A percentile compares a stretch with the other conserved stretches of the same genome.
Conservation (phyloP, 129 eudicot species). For the Mikania micrantha region DNA sequence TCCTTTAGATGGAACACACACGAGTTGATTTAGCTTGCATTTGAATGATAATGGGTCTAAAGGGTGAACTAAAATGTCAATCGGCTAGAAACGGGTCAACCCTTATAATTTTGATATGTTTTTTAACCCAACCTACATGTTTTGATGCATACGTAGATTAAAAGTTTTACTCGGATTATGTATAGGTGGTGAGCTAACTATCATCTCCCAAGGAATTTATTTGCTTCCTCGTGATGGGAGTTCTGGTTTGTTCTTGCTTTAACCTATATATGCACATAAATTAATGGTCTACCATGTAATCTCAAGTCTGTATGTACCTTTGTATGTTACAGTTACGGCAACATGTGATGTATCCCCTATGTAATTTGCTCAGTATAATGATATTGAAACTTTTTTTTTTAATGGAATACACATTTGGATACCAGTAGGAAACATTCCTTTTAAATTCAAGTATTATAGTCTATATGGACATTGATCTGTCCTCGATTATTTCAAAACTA, state of each 20-base stretch:
- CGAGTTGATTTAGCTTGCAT: neutral
- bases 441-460: too few relatives aligned
- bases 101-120: neutral
- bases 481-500: too few relatives aligned
- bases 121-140: neutral
- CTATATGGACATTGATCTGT: too few relatives aligned
- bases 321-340: neutral
- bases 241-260: neutral
- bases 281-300: constrained; percentile 9
- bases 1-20: neutral
- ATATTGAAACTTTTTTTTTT: neutral
- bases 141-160: neutral
- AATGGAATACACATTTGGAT: neutral
- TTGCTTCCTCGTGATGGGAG: neutral
- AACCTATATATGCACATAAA: constrained; percentile 1
- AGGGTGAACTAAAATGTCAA: neutral
- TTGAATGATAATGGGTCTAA: neutral
- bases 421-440: neutral
- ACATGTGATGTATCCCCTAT: neutral
- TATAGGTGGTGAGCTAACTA: constrained; percentile 1
- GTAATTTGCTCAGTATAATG: neutral
- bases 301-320: constrained; percentile 6
- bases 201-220: neutral
- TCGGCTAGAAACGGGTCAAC: neutral
- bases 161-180: neutral